Evolutionary conservation across 192 early-diverging fungal genomes (phyloP), one percentile per base, ranked within the genome.

Genomic region (Gryganskiella cystojenkinii): DNA sequence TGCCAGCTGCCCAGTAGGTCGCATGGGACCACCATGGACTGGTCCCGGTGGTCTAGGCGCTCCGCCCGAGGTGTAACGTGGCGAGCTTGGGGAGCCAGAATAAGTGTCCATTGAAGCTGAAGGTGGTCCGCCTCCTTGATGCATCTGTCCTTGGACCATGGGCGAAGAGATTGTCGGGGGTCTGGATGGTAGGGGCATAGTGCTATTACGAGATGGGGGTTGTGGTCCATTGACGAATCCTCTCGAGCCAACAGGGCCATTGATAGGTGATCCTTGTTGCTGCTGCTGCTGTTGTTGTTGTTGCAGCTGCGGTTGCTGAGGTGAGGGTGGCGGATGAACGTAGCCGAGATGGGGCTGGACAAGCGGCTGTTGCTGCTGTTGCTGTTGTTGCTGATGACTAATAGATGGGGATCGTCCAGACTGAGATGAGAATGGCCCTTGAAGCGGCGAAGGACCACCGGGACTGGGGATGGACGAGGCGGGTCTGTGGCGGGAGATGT

Each of bases 401-500:
- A 9, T 3, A 27, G 66, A 20, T 4, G 37, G 33, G 25, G 74
- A 69, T 64, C 66, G 56, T 20, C 34, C n/a, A 22, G 66, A 49
- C 30, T 61, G 56, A 30, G 74, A 37, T 40, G 40, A 31, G 54
- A 56, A 73, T 13, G 56, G 62, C 11, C 71, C 71, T 45, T 73
- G 61, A n/a, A 54, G 62, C 42, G 56, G 30, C 14, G 71, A 43
- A 52, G 49, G 45, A 28, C 47, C 51, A 19, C 53, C 3, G 20
- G 59, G 25, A 13, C 37, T 40, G 7, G 59, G 25, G 25, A 67
- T 44, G 28, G 49, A 52, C n/a, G 61, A 53, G 46, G 66, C 42
- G 20, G 65, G 66, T 11, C 74, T 59, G 51, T 78, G 74, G 17
- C 67, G 68, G 40, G 74, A 78, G 49, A 69, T 61, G 31, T 78